Evolutionary conservation across 2,329 filamentous ascomycete species (phyloP).

Genomic region (Ceratocystis ficicola): DNA sequence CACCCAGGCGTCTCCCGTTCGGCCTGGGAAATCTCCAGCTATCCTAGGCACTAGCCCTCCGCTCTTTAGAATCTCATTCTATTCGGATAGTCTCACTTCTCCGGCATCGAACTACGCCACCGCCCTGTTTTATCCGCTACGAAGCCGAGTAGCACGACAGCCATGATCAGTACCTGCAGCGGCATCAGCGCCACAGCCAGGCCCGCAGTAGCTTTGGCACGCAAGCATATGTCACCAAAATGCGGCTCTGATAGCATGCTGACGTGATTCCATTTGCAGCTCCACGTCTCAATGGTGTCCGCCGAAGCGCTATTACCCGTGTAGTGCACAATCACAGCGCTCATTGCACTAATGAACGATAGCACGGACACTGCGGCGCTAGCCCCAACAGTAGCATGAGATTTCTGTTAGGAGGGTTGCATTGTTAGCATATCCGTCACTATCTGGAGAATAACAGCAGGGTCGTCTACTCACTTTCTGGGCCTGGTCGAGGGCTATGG

Average conservation of each 20-base stretch:
- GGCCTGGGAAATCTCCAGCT: not conserved
- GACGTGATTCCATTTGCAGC: slow-evolving; percentile 47
- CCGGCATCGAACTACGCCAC: not conserved
- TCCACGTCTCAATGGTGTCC: slow-evolving; percentile 47
- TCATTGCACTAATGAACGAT: slow-evolving; percentile 44
- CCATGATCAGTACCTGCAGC: slow-evolving; percentile 40
- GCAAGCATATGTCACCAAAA: slow-evolving; percentile 44
- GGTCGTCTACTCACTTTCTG: slow-evolving; percentile 36
- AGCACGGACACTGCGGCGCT: slow-evolving; percentile 40
- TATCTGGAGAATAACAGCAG: not conserved
- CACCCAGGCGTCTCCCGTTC: not conserved
- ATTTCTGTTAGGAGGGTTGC: slow-evolving; percentile 23
- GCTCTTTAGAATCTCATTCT: not conserved
- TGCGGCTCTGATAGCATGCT: slow-evolving; percentile 41
- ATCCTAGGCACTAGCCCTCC: not conserved
- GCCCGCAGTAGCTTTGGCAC: slow-evolving; percentile 43
- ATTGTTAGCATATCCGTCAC: not conserved
- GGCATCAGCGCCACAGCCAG: slow-evolving; percentile 46
- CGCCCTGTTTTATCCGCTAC: slow-evolving; percentile 8
- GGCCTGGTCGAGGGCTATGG: slow-evolving; percentile 39
- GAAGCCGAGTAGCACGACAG: slow-evolving; percentile 32
- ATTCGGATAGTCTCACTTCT: not conserved
- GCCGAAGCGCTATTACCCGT: slow-evolving; percentile 1
- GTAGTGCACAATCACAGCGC: slow-evolving; percentile 32
- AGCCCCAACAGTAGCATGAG: slow-evolving; percentile 16